Evolutionary conservation across 768 basidiomycete species (phyloP), one percentile per base, ranked within the genome.

Genomic region (Leccinum variicolor): DNA sequence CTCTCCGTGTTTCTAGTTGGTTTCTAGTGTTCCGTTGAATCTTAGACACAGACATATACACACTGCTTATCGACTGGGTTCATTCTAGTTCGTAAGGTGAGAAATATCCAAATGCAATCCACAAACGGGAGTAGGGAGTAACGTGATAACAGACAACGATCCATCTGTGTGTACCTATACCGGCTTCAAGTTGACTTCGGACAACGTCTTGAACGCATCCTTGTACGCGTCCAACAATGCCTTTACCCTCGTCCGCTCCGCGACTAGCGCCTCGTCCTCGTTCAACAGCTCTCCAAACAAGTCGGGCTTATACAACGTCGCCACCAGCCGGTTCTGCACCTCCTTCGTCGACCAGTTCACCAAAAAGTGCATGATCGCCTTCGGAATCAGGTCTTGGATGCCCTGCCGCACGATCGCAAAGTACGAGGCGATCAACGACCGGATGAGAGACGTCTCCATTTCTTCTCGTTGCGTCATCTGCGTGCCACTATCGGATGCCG

Each of bases 341-440:
- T 94, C 90, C 70, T 98, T 90, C 47, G 93, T 88, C n/a, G 95
- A 95, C 69, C 92, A 83, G 75, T 97, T 98, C 69, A 99, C 96
- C 61, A 98, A 82, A 65, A 94, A 84, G 76, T 98, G 96, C 96
- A 98, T 98, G 77, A 97, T 89, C 21, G 95, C 94, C 75, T 99
- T 99, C 33, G 97, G 97, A 19, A 99, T 84, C 55, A 98, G 81
- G 72, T 99, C 97, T 64, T 98, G 93, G 61, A 99, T 97, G 69
- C 89, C 92, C 73, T 98, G 95, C 45, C 97, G 88, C 23, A 95
- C 90, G 69, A 99, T 98, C 58, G 84, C 79, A 76, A 99, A 99
- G 78, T 99, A 99, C 13, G 93, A 94, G 26, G 87, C 84, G 69
- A 99, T 98, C 63, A 98, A 83, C 6, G 92, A 91, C 53, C 96